Conservation (phyloP, 2,329 filamentous ascomycete genomes). For the Aspergillus felis region DNA sequence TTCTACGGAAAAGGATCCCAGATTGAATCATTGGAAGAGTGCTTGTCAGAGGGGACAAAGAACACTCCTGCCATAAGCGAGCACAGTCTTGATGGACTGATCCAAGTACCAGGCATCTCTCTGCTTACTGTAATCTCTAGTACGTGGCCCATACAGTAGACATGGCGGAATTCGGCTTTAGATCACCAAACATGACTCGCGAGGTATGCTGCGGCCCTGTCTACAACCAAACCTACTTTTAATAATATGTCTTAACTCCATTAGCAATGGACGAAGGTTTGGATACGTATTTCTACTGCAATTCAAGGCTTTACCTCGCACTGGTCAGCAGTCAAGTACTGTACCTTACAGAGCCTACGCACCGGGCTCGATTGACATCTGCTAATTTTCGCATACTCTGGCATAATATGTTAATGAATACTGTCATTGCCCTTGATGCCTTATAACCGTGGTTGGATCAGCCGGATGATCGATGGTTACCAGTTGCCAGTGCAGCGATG, state of each 20-base stretch:
- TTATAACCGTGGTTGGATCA: neutral
- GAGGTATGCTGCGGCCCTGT: neutral
- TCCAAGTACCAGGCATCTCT: neutral
- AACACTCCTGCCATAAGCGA: neutral
- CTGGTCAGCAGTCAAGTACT: neutral
- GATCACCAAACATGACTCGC: neutral
- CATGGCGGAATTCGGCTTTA: neutral
- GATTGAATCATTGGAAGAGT: slow-evolving; percentile 3
- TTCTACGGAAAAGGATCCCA: slow-evolving; percentile 11
- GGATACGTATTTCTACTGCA: no score
- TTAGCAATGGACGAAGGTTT: neutral
- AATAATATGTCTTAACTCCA: neutral
- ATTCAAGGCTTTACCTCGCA: no score
- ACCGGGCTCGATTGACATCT: neutral
- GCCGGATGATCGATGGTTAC: neutral
- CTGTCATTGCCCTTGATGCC: neutral
- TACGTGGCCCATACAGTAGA: neutral
- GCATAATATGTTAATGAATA: no score
- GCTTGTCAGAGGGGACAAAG: neutral
- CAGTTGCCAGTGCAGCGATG: neutral
- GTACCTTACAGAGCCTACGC: neutral
- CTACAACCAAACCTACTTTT: neutral
- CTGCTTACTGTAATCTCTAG: neutral
- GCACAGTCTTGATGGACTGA: neutral
- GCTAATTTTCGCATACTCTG: neutral